These are phyloP conservation scores for Hypoxylon sp. DNA, from an alignment of 2,329 filamentous ascomycete species.

Conservation along the genomic window DNA sequence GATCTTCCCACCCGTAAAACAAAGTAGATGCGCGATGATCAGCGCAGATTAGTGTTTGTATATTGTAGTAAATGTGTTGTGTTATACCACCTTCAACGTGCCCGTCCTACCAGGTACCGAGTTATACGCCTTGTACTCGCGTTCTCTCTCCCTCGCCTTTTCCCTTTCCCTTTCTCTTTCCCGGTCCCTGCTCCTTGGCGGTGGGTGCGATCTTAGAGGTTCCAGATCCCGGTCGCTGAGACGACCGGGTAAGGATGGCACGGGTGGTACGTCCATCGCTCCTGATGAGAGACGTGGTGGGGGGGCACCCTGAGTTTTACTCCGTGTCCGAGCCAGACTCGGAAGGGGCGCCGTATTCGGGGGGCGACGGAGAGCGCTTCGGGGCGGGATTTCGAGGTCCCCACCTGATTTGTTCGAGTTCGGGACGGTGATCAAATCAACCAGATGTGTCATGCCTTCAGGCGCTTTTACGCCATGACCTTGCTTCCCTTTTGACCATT, in stretches of 20 bases:
- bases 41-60: conserved; percentile 27
- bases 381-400: conserved; percentile 46
- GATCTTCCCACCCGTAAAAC: conserved; percentile 14
- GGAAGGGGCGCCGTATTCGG: conserved; percentile 38
- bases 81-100: conserved; percentile 54
- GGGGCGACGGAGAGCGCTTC: conserved; percentile 47
- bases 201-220: conserved; percentile 26
- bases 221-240: conserved; percentile 20
- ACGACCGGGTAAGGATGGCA: conserved; percentile 47
- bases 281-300: conserved; percentile 28
- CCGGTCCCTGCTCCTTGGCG: conserved; percentile 29
- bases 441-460: conserved; percentile 52
- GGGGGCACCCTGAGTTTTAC: conserved; percentile 50
- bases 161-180: conserved; percentile 43
- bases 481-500: conserved; percentile 51
- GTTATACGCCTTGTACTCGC: conserved; percentile 50
- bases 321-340: conserved; percentile 48
- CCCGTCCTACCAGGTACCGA: conserved; percentile 52
- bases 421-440: conserved; percentile 52
- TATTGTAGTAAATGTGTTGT: conserved; percentile 24
- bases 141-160: conserved; percentile 40
- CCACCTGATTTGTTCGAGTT: conserved; percentile 33
- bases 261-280: conserved; percentile 44
- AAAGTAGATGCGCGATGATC: conserved; percentile 23
- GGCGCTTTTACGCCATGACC: conserved; percentile 55